Percentiles rank a stretch among this genome's conserved stretches.
These are phyloP conservation scores for Thinopyrum elongatum DNA, from an alignment of 176 grass and related monocot genomes.

Conservation along the genomic window DNA sequence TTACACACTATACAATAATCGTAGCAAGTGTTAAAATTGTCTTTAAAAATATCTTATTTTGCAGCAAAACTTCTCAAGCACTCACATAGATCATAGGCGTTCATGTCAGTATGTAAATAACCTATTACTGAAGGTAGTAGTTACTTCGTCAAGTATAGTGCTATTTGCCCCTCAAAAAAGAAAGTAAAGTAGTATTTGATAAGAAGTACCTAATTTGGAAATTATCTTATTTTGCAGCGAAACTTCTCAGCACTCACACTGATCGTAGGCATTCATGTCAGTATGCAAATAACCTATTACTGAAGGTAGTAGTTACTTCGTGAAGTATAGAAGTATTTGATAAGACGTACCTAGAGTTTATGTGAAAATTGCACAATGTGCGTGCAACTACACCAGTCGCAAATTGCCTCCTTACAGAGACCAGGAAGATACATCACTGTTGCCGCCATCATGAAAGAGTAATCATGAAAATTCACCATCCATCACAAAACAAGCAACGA, in stretches of 20 bases:
- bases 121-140: conserved; percentile 5
- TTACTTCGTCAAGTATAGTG: conserved; percentile 42
- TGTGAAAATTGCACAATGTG: too few relatives aligned
- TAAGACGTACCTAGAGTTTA: too few relatives aligned
- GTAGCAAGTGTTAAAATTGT: not conserved
- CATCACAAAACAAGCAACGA: too few relatives aligned
- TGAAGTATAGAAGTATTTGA: too few relatives aligned
- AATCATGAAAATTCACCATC: too few relatives aligned
- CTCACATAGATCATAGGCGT: not conserved
- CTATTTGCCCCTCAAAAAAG: too few relatives aligned
- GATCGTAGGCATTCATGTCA: not conserved
- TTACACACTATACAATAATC: not conserved
- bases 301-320: conserved; percentile 12
- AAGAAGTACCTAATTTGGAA: conserved; percentile 64
- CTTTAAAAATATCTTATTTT: conserved; percentile 39
- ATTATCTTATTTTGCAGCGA: not conserved
- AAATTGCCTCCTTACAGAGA: too few relatives aligned
- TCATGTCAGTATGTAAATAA: conserved; percentile 8
- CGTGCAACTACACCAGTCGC: too few relatives aligned
- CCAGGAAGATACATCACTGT: too few relatives aligned
- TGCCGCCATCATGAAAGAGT: too few relatives aligned
- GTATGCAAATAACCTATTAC: not conserved
- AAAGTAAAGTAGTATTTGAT: conserved; percentile 64
- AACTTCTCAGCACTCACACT: not conserved
- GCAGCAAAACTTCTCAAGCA: not conserved